Percentiles rank a stretch among this genome's conserved stretches.
Evolutionary conservation across 768 basidiomycete genomes (phyloP).

Genomic region (Cyathus striatus): DNA sequence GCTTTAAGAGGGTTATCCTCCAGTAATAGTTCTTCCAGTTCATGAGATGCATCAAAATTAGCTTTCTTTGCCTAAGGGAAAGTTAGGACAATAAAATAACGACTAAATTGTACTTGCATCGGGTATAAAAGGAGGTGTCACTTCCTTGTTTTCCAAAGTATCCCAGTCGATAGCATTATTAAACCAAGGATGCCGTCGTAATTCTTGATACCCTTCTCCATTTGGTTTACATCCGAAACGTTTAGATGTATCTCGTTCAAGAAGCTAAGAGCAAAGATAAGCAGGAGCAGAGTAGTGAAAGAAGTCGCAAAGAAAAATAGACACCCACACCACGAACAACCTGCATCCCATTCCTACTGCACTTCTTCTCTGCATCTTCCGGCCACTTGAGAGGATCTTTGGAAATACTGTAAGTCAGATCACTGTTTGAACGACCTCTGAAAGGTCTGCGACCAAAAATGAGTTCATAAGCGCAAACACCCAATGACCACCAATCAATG

Average conservation of each 20-base stretch:
- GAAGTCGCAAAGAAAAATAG: constrained; percentile 1
- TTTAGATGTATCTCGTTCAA: constrained; percentile 79
- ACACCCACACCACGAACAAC: constrained; percentile 72
- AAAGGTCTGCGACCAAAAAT: constrained; percentile 91
- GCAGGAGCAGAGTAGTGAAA: constrained; percentile 7
- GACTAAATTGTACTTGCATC: constrained; percentile 49
- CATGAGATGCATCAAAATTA: constrained; percentile 98
- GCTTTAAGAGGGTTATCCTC: constrained; percentile 98
- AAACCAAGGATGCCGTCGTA: constrained; percentile 86
- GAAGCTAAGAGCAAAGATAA: constrained; percentile 43
- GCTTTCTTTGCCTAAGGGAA: constrained; percentile 86
- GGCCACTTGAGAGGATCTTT: constrained; percentile 87
- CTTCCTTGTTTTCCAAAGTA: constrained; percentile 70
- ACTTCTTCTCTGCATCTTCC: constrained; percentile 80
- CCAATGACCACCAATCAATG: constrained; percentile 97
- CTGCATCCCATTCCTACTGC: constrained; percentile 70
- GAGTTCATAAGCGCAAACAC: constrained; percentile 89
- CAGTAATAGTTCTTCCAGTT: constrained; percentile 90
- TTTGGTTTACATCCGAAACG: constrained; percentile 80
- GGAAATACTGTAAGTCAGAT: constrained; percentile 88
- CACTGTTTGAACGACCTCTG: constrained; percentile 88
- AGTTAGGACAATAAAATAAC: constrained; percentile 6
- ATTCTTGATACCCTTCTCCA: constrained; percentile 74
- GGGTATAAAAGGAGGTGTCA: constrained; percentile 81
- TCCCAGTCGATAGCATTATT: constrained; percentile 86